phyloP scores from a whole-genome alignment of 2,329 filamentous ascomycete species.

The Waltergamsia citrina region DNA sequence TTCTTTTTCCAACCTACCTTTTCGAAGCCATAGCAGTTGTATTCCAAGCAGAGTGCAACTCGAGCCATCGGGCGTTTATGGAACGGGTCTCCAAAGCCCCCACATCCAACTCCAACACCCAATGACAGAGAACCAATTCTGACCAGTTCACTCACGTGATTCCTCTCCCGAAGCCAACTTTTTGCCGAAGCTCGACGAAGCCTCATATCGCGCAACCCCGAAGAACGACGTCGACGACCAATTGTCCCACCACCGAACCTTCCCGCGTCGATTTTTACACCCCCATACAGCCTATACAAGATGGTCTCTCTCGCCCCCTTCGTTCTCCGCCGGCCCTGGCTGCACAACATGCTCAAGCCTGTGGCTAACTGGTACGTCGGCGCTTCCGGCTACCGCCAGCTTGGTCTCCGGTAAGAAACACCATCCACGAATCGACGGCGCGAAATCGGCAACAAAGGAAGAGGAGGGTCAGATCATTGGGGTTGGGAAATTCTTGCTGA shows the following conservation, averaged over 20 bases:
- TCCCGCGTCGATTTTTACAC: neutral
- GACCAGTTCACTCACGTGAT: too few relatives aligned
- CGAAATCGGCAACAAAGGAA: neutral
- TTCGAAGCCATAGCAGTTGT: too few relatives aligned
- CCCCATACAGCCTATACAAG: slow-evolving; percentile 20
- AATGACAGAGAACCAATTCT: too few relatives aligned
- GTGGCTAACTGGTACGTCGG: slow-evolving; percentile 83
- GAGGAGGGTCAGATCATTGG: too few relatives aligned
- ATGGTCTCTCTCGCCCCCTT: slow-evolving; percentile 70
- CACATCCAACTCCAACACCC: too few relatives aligned
- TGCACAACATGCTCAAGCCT: slow-evolving; percentile 66
- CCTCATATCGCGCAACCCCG: neutral
- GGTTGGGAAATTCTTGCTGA: too few relatives aligned
- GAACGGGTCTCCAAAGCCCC: too few relatives aligned
- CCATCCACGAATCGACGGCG: neutral
- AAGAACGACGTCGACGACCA: neutral
- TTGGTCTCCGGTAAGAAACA: slow-evolving; percentile 74
- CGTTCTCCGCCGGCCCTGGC: slow-evolving; percentile 78
- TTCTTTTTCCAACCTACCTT: too few relatives aligned
- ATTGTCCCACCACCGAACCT: neutral
- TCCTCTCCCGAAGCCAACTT: too few relatives aligned
- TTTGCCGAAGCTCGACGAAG: too few relatives aligned
- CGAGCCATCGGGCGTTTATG: too few relatives aligned
- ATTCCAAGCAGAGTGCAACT: too few relatives aligned
- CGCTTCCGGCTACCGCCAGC: slow-evolving; percentile 83